These are phyloP conservation scores for Phycomyces nitens DNA, from an alignment of 192 early-diverging fungal genomes.

Conservation along the genomic window DNA sequence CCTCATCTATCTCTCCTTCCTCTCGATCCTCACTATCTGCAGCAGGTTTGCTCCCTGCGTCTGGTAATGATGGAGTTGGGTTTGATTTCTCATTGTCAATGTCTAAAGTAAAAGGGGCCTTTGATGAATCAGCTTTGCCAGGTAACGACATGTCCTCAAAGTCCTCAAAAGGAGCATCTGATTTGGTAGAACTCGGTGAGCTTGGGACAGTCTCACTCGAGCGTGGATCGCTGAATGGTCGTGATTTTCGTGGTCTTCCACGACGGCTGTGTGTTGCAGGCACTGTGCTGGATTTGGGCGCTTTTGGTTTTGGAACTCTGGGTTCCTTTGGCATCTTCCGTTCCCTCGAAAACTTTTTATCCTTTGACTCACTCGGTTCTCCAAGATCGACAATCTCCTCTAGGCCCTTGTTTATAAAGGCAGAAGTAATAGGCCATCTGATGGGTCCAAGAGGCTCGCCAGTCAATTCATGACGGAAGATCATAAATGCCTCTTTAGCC, in stretches of 20 bases:
- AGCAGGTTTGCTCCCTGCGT: neutral
- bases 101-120: neutral
- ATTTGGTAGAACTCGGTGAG: neutral
- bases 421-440: neutral
- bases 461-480: neutral
- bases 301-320: no score
- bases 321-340: no score
- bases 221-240: neutral
- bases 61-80: neutral
- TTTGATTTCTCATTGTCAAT: neutral
- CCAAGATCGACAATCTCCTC: neutral
- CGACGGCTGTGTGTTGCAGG: neutral
- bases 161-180: no score
- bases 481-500: neutral
- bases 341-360: no score
- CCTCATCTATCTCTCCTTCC: neutral
- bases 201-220: neutral
- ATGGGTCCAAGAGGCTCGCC: neutral
- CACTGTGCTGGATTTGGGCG: no score
- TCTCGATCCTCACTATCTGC: neutral
- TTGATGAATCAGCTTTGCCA: no score
- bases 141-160: no score
- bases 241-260: constrained; percentile 2
- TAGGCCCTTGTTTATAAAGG: neutral
- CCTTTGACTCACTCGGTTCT: no score